Evolutionary conservation across 2,329 filamentous ascomycete species (phyloP).

Genomic region (Epichloe amarillans): DNA sequence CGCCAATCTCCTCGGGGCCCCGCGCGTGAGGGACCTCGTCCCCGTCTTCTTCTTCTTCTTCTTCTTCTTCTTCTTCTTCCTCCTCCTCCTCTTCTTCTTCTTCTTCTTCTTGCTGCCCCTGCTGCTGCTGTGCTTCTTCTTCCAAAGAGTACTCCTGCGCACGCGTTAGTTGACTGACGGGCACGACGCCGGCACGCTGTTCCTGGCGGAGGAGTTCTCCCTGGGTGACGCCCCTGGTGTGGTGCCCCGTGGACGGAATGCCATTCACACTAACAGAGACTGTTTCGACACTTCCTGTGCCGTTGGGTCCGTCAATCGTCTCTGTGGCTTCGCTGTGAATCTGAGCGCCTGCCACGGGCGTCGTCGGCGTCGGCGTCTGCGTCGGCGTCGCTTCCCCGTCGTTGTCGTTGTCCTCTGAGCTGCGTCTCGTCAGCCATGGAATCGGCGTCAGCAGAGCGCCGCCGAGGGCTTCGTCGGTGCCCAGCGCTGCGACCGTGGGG

Average conservation of each 20-base stretch:
- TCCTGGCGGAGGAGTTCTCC: constrained; percentile 78
- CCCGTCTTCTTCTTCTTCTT: constrained; percentile 43
- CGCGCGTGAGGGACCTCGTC: constrained; percentile 66
- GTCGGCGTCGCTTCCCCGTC: constrained; percentile 7
- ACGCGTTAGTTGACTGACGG: constrained; percentile 45
- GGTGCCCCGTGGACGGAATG: constrained; percentile 38
- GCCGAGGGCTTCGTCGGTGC: constrained; percentile 78
- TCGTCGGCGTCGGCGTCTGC: background rate
- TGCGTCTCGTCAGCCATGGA: constrained; percentile 56
- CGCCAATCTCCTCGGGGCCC: constrained; percentile 73
- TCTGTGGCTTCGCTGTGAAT: constrained; percentile 62
- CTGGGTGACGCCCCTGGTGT: constrained; percentile 54
- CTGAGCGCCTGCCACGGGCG: constrained; percentile 21
- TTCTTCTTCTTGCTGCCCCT: background rate
- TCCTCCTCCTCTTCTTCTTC: background rate
- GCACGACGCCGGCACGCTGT: constrained; percentile 68
- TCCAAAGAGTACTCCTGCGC: constrained; percentile 18
- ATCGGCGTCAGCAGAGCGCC: constrained; percentile 89
- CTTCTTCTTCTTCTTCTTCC: constrained; percentile 17
- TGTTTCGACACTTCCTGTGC: constrained; percentile 66
- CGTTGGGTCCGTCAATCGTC: constrained; percentile 70
- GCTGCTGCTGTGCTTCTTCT: background rate
- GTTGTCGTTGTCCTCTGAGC: constrained; percentile 16
- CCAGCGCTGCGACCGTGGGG: constrained; percentile 38
- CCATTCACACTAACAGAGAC: constrained; percentile 66